Conservation (phyloP, 345 rosid species). For the Rhizophora mangle region DNA sequence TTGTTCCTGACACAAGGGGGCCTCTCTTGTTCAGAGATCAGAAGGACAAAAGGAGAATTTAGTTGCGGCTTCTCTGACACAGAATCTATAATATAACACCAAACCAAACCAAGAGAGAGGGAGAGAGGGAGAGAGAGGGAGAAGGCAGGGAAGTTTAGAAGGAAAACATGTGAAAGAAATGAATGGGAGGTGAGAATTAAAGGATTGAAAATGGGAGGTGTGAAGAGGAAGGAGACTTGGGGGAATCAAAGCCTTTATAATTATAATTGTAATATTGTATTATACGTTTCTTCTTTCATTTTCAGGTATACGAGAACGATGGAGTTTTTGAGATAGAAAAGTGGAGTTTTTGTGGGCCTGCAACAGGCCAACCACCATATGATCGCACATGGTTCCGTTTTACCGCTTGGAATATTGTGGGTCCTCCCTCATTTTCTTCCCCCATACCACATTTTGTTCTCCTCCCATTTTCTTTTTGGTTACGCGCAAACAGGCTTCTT, state of each 20-base stretch:
- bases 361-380: conserved; percentile 59
- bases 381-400: conserved; percentile 61
- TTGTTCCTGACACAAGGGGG: conserved; percentile 42
- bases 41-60: conserved; percentile 24
- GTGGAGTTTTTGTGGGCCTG: conserved; percentile 32
- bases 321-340: conserved; percentile 18
- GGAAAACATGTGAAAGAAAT: conserved; percentile 16
- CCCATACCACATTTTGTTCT: too few relatives aligned
- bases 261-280: conserved; percentile 9
- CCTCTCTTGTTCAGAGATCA: conserved; percentile 16
- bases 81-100: conserved; percentile 20
- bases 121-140: conserved; percentile 10
- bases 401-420: conserved; percentile 39
- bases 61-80: conserved; percentile 29
- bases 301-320: conserved; percentile 3
- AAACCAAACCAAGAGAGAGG: conserved; percentile 5
- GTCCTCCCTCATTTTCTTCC: conserved; percentile 2
- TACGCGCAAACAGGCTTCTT: too few relatives aligned
- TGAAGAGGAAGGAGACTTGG: conserved; percentile 29
- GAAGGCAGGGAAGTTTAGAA: conserved; percentile 16
- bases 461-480: too few relatives aligned
- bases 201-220: conserved; percentile 42
- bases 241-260: conserved; percentile 21
- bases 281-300: conserved; percentile 25
- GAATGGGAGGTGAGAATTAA: conserved; percentile 6